These are phyloP conservation scores for Arthrobotrys entomopaga DNA, from an alignment of 2,329 filamentous ascomycete genomes.

Conservation along the genomic window DNA sequence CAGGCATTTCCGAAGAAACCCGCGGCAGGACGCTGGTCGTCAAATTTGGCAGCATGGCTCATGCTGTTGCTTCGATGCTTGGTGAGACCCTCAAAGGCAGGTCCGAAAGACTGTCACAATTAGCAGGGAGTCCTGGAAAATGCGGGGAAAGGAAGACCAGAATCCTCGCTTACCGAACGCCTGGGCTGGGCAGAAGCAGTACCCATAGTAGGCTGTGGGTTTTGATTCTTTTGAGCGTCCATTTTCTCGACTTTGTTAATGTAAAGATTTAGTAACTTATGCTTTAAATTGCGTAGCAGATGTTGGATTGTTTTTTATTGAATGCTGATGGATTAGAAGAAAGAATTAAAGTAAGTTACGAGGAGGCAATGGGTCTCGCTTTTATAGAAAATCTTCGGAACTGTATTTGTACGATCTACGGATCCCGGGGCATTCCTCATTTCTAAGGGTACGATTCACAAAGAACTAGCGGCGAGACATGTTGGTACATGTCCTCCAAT, in stretches of 20 bases:
- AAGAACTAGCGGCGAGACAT: conserved; percentile 2
- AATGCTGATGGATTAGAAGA: neutral
- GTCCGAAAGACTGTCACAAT: conserved; percentile 32
- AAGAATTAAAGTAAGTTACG: conserved; percentile 1
- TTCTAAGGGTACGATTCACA: conserved; percentile 38
- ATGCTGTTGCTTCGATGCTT: conserved; percentile 44
- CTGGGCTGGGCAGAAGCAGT: conserved; percentile 21
- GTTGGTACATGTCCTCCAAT: neutral
- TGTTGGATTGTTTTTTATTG: conserved; percentile 21
- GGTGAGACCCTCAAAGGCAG: conserved; percentile 34
- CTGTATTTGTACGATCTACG: conserved; percentile 34
- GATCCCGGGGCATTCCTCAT: conserved; percentile 39
- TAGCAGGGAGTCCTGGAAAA: conserved; percentile 5
- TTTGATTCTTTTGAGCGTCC: conserved; percentile 28
- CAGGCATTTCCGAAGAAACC: conserved; percentile 42
- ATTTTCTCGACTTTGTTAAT: conserved; percentile 5
- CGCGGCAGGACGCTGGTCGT: conserved; percentile 36
- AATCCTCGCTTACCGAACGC: conserved; percentile 48
- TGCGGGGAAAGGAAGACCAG: conserved; percentile 48
- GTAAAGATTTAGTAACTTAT: conserved; percentile 2
- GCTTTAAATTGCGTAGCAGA: conserved; percentile 30
- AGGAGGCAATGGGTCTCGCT: conserved; percentile 2
- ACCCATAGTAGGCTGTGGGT: conserved; percentile 4
- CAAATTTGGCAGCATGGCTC: conserved; percentile 51
- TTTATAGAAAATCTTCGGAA: conserved; percentile 22